Evolutionary conservation across 2,329 filamentous ascomycete genomes (phyloP).

Genomic region (Claviceps capensis): DNA sequence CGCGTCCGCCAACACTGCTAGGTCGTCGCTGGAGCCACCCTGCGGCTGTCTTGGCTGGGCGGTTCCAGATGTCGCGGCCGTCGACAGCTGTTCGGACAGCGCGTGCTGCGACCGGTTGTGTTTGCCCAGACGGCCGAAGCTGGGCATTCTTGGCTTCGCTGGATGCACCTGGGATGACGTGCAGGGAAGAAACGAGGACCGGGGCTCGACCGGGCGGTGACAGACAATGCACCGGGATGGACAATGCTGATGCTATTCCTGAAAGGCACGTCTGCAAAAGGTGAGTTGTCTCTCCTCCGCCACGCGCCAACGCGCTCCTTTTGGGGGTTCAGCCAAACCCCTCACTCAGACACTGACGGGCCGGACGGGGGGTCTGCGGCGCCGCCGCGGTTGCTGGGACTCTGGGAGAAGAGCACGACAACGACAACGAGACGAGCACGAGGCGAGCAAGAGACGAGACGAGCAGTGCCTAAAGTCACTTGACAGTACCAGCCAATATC

Average conservation of each 20-base stretch:
- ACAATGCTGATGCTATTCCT: constrained; percentile 3
- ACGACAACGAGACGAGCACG: no score
- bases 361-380: constrained; percentile 1
- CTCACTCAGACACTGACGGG: constrained; percentile 1
- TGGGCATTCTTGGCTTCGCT: constrained; percentile 28
- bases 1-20: background rate
- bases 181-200: background rate
- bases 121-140: constrained; percentile 40
- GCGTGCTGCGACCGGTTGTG: constrained; percentile 45
- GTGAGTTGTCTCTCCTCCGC: constrained; percentile 5
- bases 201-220: background rate
- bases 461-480: background rate
- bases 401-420: no score
- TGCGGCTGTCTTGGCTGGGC: constrained; percentile 18
- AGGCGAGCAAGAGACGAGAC: background rate
- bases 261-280: constrained; percentile 6
- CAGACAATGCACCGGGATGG: background rate
- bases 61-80: constrained; percentile 17
- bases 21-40: background rate
- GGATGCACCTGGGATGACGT: background rate
- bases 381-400: no score
- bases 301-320: constrained; percentile 1
- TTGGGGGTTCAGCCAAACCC: constrained; percentile 2
- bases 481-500: background rate
- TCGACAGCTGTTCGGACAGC: constrained; percentile 31